These are phyloP conservation scores for Sporisorium graminicola DNA, from an alignment of 1,284 basidiomycete species.

Conservation along the genomic window DNA sequence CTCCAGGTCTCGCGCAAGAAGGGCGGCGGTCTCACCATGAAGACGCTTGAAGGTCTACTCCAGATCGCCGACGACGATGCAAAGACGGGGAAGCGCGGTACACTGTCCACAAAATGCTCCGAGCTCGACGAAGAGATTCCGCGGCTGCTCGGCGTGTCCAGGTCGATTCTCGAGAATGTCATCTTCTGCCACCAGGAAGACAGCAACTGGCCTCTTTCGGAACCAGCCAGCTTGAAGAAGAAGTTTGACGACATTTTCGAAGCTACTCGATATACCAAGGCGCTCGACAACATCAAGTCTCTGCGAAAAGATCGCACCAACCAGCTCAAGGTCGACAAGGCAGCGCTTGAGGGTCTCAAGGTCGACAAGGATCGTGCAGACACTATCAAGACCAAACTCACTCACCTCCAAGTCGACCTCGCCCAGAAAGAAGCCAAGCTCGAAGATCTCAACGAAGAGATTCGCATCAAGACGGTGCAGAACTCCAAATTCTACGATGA, in stretches of 20 bases:
- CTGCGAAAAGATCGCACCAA: slow-evolving; percentile 83
- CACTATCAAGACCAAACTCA: slow-evolving; percentile 69
- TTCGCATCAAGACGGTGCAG: slow-evolving; percentile 75
- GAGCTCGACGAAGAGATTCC: slow-evolving; percentile 95
- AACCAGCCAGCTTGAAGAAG: slow-evolving; percentile 92
- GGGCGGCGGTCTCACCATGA: slow-evolving; percentile 84
- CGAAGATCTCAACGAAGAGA: slow-evolving; percentile 56
- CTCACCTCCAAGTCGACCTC: slow-evolving; percentile 48
- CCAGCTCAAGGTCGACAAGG: slow-evolving; percentile 93
- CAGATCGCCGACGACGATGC: slow-evolving; percentile 79
- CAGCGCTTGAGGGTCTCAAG: slow-evolving; percentile 82
- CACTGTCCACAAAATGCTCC: slow-evolving; percentile 66
- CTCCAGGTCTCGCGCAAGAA: slow-evolving; percentile 89
- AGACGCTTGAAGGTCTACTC: slow-evolving; percentile 94
- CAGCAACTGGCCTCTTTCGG: slow-evolving; percentile 96
- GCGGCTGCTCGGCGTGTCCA: slow-evolving; percentile 88
- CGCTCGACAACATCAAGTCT: slow-evolving; percentile 89
- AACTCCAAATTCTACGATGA: slow-evolving; percentile 87
- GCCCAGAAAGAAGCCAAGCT: slow-evolving; percentile 57
- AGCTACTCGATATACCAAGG: slow-evolving; percentile 88
- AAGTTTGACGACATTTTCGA: slow-evolving; percentile 99
- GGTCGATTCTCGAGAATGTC: slow-evolving; percentile 96
- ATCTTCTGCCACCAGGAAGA: slow-evolving; percentile 99
- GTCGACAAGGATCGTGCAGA: slow-evolving; percentile 89
- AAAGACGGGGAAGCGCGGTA: slow-evolving; percentile 72